Conservation (phyloP, 2,329 filamentous ascomycete species). For the Aspergillus viridinutans region DNA sequence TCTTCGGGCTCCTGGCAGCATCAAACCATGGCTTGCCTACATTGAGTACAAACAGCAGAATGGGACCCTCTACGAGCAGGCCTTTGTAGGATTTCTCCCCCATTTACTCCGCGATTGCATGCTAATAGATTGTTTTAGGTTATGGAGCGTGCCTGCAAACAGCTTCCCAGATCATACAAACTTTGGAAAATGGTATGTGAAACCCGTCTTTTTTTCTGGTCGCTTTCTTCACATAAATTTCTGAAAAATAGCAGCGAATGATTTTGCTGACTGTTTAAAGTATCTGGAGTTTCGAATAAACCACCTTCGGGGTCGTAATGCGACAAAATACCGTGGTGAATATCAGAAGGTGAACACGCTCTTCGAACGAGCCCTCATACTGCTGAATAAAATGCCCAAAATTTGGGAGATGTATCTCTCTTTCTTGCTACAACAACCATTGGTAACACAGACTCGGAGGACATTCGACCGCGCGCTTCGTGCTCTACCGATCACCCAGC, state of each 20-base stretch:
- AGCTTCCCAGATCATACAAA: slow-evolving; percentile 93
- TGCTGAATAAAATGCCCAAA: slow-evolving; percentile 97
- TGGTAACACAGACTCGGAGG: slow-evolving; percentile 78
- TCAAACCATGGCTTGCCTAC: slow-evolving; percentile 94
- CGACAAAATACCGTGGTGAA: slow-evolving; percentile 72
- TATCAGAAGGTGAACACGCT: slow-evolving; percentile 92
- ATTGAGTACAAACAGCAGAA: slow-evolving; percentile 86
- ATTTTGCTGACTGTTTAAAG: slow-evolving; percentile 39
- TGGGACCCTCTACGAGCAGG: slow-evolving; percentile 80
- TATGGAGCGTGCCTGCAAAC: slow-evolving; percentile 84
- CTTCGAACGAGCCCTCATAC: slow-evolving; percentile 85
- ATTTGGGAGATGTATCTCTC: slow-evolving; percentile 98
- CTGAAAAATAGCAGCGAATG: slow-evolving; percentile 11
- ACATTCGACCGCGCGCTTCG: slow-evolving; percentile 90
- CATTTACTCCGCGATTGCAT: neutral
- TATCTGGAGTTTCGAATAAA: slow-evolving; percentile 82
- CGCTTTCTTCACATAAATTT: slow-evolving; percentile 1
- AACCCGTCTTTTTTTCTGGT: neutral
- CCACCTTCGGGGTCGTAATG: slow-evolving; percentile 77
- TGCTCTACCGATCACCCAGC: slow-evolving; percentile 88
- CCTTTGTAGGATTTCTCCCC: slow-evolving; percentile 51
- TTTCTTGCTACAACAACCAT: slow-evolving; percentile 86
- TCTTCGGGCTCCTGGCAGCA: slow-evolving; percentile 74
- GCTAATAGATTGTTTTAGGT: slow-evolving; percentile 41
- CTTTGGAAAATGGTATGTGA: slow-evolving; percentile 82